A percentile compares a stretch with the other conserved stretches of the same genome.
phyloP scores from a whole-genome alignment of 768 basidiomycete genomes.

The Pisolithus marmoratus region DNA sequence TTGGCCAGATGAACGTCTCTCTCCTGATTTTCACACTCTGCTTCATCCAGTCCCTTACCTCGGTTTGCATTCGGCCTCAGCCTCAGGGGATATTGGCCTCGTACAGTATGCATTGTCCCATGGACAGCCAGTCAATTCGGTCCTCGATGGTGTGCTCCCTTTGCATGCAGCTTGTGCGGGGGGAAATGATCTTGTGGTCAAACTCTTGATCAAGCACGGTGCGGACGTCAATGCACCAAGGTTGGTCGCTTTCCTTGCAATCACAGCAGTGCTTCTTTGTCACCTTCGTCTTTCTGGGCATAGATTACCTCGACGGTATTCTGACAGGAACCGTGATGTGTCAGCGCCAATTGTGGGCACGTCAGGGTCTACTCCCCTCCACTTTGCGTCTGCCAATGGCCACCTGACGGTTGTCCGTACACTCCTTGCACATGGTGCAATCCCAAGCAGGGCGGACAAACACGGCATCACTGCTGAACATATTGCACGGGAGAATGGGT shows the following conservation, averaged over 20 bases:
- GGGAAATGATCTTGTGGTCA: constrained; percentile 84
- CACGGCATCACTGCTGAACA: constrained; percentile 84
- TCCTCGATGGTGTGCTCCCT: constrained; percentile 94
- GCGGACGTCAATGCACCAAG: constrained; percentile 98
- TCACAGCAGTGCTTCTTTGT: constrained; percentile 5
- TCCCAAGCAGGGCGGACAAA: constrained; percentile 80
- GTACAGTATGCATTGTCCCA: constrained; percentile 89
- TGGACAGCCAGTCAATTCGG: constrained; percentile 95
- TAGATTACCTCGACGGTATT: constrained; percentile 72
- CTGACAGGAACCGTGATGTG: constrained; percentile 59
- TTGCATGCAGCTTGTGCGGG: constrained; percentile 92
- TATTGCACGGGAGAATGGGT: constrained; percentile 76
- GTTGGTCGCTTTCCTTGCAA: constrained; percentile 34
- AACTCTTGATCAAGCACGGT: constrained; percentile 83
- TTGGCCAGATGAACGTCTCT: neutral
- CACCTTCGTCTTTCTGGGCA: constrained; percentile 1
- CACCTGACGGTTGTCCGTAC: constrained; percentile 72
- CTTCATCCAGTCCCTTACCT: constrained; percentile 60
- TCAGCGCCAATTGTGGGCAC: constrained; percentile 70
- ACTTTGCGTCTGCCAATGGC: constrained; percentile 95
- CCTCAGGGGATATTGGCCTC: constrained; percentile 84
- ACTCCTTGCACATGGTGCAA: constrained; percentile 81
- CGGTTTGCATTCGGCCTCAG: constrained; percentile 72
- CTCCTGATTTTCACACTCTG: neutral
- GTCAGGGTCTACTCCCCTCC: constrained; percentile 90